Evolutionary conservation across 2,329 filamentous ascomycete species (phyloP).

Genomic region (Bipolaris sorokiniana): DNA sequence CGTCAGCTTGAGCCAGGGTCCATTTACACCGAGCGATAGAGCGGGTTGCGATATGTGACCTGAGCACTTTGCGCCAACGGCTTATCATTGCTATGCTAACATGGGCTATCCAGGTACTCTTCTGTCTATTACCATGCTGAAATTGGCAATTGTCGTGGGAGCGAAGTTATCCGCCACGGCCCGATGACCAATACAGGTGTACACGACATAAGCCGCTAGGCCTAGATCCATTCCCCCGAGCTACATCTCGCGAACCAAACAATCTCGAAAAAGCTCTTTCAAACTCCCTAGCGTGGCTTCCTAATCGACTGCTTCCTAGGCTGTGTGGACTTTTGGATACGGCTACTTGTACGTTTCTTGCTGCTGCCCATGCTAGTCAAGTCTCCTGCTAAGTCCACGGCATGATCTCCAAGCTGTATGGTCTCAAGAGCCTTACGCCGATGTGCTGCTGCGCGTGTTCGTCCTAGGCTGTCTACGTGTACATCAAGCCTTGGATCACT

Average conservation of each 20-base stretch:
- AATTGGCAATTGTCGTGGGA: background rate
- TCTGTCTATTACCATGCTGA: background rate
- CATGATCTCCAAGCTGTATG: background rate
- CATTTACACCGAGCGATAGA: background rate
- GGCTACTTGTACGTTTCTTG: constrained; percentile 2
- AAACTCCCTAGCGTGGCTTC: background rate
- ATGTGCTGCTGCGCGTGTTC: constrained; percentile 9
- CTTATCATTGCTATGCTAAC: background rate
- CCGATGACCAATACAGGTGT: background rate
- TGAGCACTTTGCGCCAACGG: background rate
- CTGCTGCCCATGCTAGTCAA: background rate
- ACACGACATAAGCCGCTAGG: background rate
- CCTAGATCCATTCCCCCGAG: background rate
- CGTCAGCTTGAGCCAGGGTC: constrained; percentile 1
- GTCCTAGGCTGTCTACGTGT: constrained; percentile 8
- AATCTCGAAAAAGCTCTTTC: background rate
- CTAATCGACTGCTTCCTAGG: background rate
- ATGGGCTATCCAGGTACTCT: background rate
- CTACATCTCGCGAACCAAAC: background rate
- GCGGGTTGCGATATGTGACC: background rate
- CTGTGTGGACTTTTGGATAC: background rate
- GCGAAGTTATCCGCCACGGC: background rate
- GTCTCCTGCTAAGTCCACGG: background rate
- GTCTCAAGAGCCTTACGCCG: constrained; percentile 5
- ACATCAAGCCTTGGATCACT: background rate